These are phyloP conservation scores for Hydnum rufescens DNA, from an alignment of 768 basidiomycete species.

Conservation along the genomic window DNA sequence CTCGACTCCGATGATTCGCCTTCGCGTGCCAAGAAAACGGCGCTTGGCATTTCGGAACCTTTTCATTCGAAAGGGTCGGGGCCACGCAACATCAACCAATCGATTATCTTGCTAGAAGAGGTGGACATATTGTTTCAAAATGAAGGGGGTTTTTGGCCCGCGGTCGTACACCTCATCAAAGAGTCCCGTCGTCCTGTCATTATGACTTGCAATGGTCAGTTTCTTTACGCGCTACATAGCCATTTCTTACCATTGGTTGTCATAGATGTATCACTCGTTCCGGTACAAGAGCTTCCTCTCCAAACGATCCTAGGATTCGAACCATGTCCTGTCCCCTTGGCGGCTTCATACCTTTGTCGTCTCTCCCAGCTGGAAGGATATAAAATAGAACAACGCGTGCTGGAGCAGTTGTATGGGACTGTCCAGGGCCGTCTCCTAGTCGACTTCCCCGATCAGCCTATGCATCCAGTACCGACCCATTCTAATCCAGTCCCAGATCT, in stretches of 20 bases:
- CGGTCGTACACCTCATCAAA: slow-evolving; percentile 60
- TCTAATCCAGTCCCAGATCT: slow-evolving; percentile 31
- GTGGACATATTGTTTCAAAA: slow-evolving; percentile 85
- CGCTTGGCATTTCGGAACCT: slow-evolving; percentile 4
- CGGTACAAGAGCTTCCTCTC: slow-evolving; percentile 50
- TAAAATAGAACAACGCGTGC: slow-evolving; percentile 15
- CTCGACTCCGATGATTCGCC: neutral
- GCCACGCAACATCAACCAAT: slow-evolving; percentile 37
- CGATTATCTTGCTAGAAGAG: slow-evolving; percentile 81
- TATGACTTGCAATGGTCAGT: slow-evolving; percentile 84
- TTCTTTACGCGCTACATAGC: neutral
- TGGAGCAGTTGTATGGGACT: neutral
- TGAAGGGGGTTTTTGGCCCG: slow-evolving; percentile 71
- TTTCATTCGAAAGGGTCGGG: neutral
- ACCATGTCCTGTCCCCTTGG: slow-evolving; percentile 33
- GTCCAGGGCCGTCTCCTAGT: slow-evolving; percentile 12
- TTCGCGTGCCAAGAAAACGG: too few relatives aligned
- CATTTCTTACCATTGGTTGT: neutral
- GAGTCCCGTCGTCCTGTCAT: slow-evolving; percentile 76
- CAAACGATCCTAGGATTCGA: slow-evolving; percentile 51
- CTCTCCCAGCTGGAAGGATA: slow-evolving; percentile 40
- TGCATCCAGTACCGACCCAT: slow-evolving; percentile 19
- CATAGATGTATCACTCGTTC: slow-evolving; percentile 54
- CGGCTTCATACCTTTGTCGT: slow-evolving; percentile 47
- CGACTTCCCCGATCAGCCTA: slow-evolving; percentile 20